These are phyloP conservation scores for Rhizopus arrhizus DNA, from an alignment of 371 early-diverging fungal species.

Conservation along the genomic window DNA sequence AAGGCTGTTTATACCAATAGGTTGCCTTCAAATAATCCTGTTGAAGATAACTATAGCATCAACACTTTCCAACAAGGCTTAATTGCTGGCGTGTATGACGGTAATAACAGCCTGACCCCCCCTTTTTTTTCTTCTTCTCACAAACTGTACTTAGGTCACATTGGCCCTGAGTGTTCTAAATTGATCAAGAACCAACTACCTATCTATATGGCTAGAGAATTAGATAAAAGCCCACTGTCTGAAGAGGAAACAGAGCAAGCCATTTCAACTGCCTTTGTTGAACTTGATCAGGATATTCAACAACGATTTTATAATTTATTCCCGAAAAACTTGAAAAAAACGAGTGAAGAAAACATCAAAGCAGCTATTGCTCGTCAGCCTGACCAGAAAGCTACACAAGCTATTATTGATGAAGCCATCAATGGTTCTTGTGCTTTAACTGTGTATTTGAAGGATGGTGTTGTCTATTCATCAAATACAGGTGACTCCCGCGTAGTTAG, in stretches of 20 bases:
- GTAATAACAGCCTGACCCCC: constrained; percentile 16
- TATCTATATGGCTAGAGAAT: constrained; percentile 47
- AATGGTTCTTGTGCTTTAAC: constrained; percentile 81
- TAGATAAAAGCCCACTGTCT: constrained; percentile 9
- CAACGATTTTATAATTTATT: constrained; percentile 56
- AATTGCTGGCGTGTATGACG: constrained; percentile 56
- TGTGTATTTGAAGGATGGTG: constrained; percentile 71
- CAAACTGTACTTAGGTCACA: constrained; percentile 32
- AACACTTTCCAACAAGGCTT: constrained; percentile 33
- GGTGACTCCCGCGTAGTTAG: constrained; percentile 77
- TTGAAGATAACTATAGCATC: constrained; percentile 53
- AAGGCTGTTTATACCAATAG: constrained; percentile 45
- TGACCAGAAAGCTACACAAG: constrained; percentile 34
- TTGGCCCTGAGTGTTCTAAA: constrained; percentile 46
- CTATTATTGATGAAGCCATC: constrained; percentile 58
- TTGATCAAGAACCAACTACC: constrained; percentile 45
- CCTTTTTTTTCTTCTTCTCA: neutral
- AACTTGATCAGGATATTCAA: constrained; percentile 62
- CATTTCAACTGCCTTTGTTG: constrained; percentile 57
- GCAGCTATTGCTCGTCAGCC: constrained; percentile 43
- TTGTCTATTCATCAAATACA: constrained; percentile 77
- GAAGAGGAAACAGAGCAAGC: constrained; percentile 28
- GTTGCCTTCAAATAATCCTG: constrained; percentile 48
- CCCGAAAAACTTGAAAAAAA: constrained; percentile 35
- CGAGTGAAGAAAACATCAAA: constrained; percentile 47